Conservation (phyloP, 768 basidiomycete genomes). For the Gyrodon lividus region DNA sequence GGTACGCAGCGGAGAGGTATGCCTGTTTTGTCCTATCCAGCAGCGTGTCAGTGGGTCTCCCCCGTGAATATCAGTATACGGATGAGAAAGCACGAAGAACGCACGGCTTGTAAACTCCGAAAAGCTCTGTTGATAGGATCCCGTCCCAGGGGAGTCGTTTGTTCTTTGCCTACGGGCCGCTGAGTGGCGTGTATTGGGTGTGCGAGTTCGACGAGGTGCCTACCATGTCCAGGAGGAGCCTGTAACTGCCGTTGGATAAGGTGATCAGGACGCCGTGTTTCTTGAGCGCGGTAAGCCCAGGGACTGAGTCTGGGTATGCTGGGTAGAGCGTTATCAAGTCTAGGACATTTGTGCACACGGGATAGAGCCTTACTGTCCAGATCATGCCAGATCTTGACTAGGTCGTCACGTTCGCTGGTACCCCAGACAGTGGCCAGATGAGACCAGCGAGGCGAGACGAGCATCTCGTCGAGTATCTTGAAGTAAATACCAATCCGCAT, state of each 20-base stretch:
- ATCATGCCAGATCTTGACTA: slow-evolving; percentile 61
- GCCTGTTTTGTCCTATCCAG: slow-evolving; percentile 39
- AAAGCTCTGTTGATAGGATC: slow-evolving; percentile 59
- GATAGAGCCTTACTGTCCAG: slow-evolving; percentile 41
- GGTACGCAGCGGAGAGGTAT: slow-evolving; percentile 48
- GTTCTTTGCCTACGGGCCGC: slow-evolving; percentile 50
- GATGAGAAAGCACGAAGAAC: slow-evolving; percentile 16
- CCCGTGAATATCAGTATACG: not conserved
- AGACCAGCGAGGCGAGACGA: slow-evolving; percentile 49
- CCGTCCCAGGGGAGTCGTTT: slow-evolving; percentile 64
- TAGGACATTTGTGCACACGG: too few relatives aligned
- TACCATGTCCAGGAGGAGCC: slow-evolving; percentile 62
- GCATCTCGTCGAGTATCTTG: slow-evolving; percentile 59
- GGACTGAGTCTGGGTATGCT: slow-evolving; percentile 59
- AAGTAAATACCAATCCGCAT: not conserved
- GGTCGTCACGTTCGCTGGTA: slow-evolving; percentile 39
- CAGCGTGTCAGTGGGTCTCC: not conserved
- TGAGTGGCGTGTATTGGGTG: not conserved
- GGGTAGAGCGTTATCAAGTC: slow-evolving; percentile 31
- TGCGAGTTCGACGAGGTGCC: not conserved
- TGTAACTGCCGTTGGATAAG: slow-evolving; percentile 64
- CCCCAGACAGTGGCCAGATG: slow-evolving; percentile 46
- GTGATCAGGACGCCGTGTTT: slow-evolving; percentile 48
- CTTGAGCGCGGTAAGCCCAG: slow-evolving; percentile 51
- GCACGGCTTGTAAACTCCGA: slow-evolving; percentile 65